These are phyloP conservation scores for Aspergillus tanneri DNA, from an alignment of 2,329 filamentous ascomycete genomes.

Conservation along the genomic window DNA sequence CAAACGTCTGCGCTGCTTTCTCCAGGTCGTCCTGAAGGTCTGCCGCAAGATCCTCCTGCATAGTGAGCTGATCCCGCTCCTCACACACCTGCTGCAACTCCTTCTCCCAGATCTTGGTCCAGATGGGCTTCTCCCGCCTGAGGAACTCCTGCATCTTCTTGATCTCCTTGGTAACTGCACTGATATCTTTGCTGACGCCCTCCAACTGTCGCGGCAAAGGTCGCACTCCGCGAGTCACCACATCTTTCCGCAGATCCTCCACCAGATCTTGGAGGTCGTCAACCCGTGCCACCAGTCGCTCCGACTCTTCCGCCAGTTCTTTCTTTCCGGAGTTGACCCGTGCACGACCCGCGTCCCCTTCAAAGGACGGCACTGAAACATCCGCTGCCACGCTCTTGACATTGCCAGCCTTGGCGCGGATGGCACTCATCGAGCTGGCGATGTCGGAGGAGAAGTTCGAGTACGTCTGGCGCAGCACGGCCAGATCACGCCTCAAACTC, in stretches of 20 bases:
- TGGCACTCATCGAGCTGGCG: conserved; percentile 77
- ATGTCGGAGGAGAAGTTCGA: conserved; percentile 87
- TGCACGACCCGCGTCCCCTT: conserved; percentile 75
- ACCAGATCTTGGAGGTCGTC: conserved; percentile 97
- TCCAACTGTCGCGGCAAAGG: conserved; percentile 89
- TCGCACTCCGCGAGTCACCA: conserved; percentile 87
- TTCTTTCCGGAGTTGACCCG: conserved; percentile 89
- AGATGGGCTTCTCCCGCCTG: conserved; percentile 86
- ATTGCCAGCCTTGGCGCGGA: conserved; percentile 76
- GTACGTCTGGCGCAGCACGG: conserved; percentile 89
- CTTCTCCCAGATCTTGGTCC: conserved; percentile 99
- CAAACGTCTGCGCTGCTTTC: conserved; percentile 90
- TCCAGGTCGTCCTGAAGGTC: conserved; percentile 94
- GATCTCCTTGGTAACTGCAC: conserved; percentile 75
- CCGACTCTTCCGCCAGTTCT: conserved; percentile 79
- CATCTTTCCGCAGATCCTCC: conserved; percentile 95
- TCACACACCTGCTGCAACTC: conserved; percentile 94
- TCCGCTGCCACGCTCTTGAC: conserved; percentile 76
- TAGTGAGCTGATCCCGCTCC: conserved; percentile 87
- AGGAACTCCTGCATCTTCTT: conserved; percentile 94
- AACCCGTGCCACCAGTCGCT: conserved; percentile 84
- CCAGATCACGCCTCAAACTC: conserved; percentile 79
- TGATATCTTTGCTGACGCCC: conserved; percentile 82
- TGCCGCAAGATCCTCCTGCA: conserved; percentile 92
- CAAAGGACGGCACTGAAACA: conserved; percentile 67